Conservation (phyloP, 805 yeast genomes). For the Blastobotrys terrestris region DNA sequence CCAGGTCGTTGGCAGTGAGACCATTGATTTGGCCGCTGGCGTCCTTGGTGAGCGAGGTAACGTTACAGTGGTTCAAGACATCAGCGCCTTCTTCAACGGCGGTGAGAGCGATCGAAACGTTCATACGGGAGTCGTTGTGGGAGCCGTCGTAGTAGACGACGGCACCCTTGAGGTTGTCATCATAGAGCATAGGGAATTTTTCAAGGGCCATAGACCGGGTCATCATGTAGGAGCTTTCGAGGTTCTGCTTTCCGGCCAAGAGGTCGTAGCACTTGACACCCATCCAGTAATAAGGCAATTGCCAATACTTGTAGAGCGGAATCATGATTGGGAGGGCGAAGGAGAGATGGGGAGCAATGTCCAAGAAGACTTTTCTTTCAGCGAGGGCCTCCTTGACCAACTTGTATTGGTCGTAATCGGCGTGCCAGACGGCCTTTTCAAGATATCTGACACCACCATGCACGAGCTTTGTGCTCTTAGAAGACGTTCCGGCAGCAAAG, state of each 20-base stretch:
- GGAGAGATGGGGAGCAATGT: constrained; percentile 89
- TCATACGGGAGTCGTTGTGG: constrained; percentile 89
- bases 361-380: constrained; percentile 78
- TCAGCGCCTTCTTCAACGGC: constrained; percentile 88
- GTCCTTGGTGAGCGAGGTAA: constrained; percentile 66
- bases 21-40: constrained; percentile 58
- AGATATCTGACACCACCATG: constrained; percentile 96
- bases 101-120: constrained; percentile 75
- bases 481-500: constrained; percentile 88
- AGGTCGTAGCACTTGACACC: constrained; percentile 91
- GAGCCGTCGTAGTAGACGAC: constrained; percentile 93
- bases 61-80: constrained; percentile 80
- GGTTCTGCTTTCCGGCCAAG: constrained; percentile 84
- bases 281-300: constrained; percentile 84
- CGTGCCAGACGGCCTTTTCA: constrained; percentile 90
- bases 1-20: constrained; percentile 61
- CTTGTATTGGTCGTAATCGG: constrained; percentile 83
- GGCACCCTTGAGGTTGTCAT: constrained; percentile 74
- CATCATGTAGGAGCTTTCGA: constrained; percentile 69
- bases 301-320: constrained; percentile 96
- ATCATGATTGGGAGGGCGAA: constrained; percentile 85
- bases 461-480: constrained; percentile 92
- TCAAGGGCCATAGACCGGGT: constrained; percentile 60
- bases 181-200: constrained; percentile 81
- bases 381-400: constrained; percentile 83